A percentile compares a stretch with the other conserved stretches of the same genome.
Conservation (phyloP, 495 filamentous ascomycete genomes). For the Hypoxylon fragiforme region DNA sequence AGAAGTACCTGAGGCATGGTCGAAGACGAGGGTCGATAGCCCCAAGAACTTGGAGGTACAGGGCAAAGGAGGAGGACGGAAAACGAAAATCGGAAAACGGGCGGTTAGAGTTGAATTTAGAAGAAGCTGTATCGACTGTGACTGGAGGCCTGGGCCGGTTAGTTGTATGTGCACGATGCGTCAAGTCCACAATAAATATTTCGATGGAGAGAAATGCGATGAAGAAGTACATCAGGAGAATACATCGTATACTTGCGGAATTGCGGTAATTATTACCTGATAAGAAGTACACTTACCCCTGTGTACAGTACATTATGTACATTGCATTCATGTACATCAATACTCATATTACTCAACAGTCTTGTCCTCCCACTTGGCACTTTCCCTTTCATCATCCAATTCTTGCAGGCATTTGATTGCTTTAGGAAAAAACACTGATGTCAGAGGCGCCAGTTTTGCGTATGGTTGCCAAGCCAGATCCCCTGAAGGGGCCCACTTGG, state of each 20-base stretch:
- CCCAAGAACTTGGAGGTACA: conserved; percentile 10
- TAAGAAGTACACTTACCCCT: too few species aligned
- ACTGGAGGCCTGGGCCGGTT: conserved; percentile 17
- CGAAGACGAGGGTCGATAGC: conserved; percentile 2
- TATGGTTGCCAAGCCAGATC: conserved; percentile 11
- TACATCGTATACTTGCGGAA: neutral
- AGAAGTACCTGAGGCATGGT: conserved; percentile 17
- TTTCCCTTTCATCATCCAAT: conserved; percentile 3
- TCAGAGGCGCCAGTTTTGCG: conserved; percentile 25
- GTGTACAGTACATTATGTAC: too few species aligned
- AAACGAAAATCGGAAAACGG: too few species aligned
- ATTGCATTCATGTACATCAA: neutral
- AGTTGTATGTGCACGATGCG: conserved; percentile 15
- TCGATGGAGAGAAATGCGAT: neutral
- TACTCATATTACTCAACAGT: neutral
- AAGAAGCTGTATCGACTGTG: conserved; percentile 18
- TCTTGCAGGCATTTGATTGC: conserved; percentile 5
- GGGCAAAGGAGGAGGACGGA: conserved; percentile 16
- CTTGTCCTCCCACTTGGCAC: neutral
- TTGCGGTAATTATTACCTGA: neutral
- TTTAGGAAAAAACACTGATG: conserved; percentile 23
- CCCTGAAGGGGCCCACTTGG: conserved; percentile 21
- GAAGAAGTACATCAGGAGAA: conserved; percentile 4
- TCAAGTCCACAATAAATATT: conserved; percentile 17
- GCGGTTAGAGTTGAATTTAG: conserved; percentile 16